Evolutionary conservation across 2,329 filamentous ascomycete genomes (phyloP), one percentile per base, ranked within the genome.

Genomic region (Cladophialophora chaetospira): DNA sequence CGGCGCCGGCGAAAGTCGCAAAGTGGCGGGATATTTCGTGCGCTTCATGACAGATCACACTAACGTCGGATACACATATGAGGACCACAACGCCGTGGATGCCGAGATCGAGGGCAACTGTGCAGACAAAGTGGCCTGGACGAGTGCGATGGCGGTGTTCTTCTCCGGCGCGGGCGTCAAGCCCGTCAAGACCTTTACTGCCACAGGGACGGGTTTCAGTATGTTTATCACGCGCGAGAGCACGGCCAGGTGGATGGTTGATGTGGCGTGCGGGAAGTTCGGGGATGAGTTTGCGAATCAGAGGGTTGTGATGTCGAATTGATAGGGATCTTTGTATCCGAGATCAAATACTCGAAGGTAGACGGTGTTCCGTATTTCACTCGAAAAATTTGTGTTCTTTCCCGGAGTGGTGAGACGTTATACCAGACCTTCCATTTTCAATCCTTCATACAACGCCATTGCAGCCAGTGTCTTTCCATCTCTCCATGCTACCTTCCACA

Each of bases 381-480:
- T 4, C 5, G 5, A 19, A 17, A 11, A 4, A 4, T 19, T 10
- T 19, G 1, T 38, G 6, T 17, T 19, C 35, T 19, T 38, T 6
- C 35, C 21, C 31, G 3, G 10, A n/a, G 10, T n/a, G n/a, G 10
- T 33, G 31, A 3, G 10, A 33, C 31, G n/a, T 33, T 2, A 62
- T 28, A 62, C 36, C 36, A 26, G 56, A 6, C 55, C 55, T 23
- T 62, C 55, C 4, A 25, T 42, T 25, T 53, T 58, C 25, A 60
- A 46, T 2, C 57, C 60, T n/a, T 55, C 36, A 64, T 85, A 85
- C 57, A 85, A 65, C 5, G 80, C 79, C 73, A 78, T 76, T 5
- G 80, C 82, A 28, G 78, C 77, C 51, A 85, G 67, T 0, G 79
- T 76, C 68, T 85, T 85, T 6, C 73, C 80, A 71, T 85, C 82